Evolutionary conservation across 1,284 basidiomycete species (phyloP).

Genomic region (Ceratobasidium sp.): DNA sequence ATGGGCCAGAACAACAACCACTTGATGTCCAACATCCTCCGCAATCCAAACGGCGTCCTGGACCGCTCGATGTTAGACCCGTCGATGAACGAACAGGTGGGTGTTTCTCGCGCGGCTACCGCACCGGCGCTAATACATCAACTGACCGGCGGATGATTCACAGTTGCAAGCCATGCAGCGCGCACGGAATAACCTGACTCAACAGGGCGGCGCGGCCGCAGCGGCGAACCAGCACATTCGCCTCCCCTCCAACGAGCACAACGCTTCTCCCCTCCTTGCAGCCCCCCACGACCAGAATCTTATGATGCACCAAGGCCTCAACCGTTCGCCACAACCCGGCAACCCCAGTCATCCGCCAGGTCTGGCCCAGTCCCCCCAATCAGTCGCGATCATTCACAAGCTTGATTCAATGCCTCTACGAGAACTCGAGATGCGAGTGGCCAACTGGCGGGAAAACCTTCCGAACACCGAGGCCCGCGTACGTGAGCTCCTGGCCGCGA

Average conservation of each 20-base stretch:
- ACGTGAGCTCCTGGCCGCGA: background rate
- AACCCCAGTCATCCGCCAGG: constrained; percentile 1
- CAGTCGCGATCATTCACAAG: constrained; percentile 16
- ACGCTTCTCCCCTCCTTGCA: constrained; percentile 22
- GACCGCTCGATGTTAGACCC: constrained; percentile 11
- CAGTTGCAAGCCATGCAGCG: constrained; percentile 30
- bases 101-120: background rate
- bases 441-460: constrained; percentile 7
- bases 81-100: constrained; percentile 25
- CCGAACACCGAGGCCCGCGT: background rate
- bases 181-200: background rate
- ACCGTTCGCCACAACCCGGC: constrained; percentile 32
- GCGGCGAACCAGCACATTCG: constrained; percentile 23
- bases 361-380: constrained; percentile 7
- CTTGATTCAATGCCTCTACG: constrained; percentile 20
- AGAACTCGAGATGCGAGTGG: constrained; percentile 27
- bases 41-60: constrained; percentile 20
- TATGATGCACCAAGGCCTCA: constrained; percentile 18
- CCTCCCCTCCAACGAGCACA: constrained; percentile 17
- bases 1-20: constrained; percentile 6
- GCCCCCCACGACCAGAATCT: constrained; percentile 27
- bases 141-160: constrained; percentile 13
- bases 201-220: constrained; percentile 13
- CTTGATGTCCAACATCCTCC: constrained; percentile 13
- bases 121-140: constrained; percentile 20